phyloP scores from a whole-genome alignment of 495 filamentous ascomycete genomes.

The Penicillium silybi region DNA sequence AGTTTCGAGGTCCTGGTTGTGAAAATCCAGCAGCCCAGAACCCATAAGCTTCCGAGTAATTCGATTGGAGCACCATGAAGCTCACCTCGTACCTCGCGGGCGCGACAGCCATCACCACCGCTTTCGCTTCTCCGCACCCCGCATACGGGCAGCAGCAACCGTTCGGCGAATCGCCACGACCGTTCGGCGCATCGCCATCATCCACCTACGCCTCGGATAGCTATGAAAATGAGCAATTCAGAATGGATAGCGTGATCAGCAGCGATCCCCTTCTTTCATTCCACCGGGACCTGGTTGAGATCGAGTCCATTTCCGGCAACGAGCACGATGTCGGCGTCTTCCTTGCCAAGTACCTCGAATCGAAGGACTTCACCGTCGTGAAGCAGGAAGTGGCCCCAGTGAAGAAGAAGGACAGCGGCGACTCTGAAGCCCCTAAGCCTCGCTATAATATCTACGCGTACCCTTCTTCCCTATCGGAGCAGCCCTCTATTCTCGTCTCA shows the following conservation, averaged over 20 bases:
- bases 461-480: slow-evolving; percentile 44
- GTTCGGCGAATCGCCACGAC: slow-evolving; percentile 6
- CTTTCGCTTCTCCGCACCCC: slow-evolving; percentile 34
- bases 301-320: slow-evolving; percentile 69
- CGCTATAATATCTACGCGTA: slow-evolving; percentile 82
- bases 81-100: slow-evolving; percentile 20
- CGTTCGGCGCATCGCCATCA: slow-evolving; percentile 6
- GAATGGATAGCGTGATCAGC: slow-evolving; percentile 29
- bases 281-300: slow-evolving; percentile 71
- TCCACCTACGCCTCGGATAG: background rate
- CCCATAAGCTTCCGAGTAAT: background rate
- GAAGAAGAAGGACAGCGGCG: slow-evolving; percentile 9
- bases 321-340: slow-evolving; percentile 67
- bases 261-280: slow-evolving; percentile 61
- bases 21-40: background rate
- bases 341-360: slow-evolving; percentile 62
- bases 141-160: slow-evolving; percentile 22
- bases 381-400: slow-evolving; percentile 48
- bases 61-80: slow-evolving; percentile 17
- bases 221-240: background rate
- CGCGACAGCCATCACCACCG: slow-evolving; percentile 17
- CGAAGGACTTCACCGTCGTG: slow-evolving; percentile 63
- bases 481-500: slow-evolving; percentile 65
- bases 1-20: background rate
- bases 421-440: slow-evolving; percentile 14